These are phyloP conservation scores for Euphorbia peplus DNA, from an alignment of 345 rosid species.

Conservation along the genomic window DNA sequence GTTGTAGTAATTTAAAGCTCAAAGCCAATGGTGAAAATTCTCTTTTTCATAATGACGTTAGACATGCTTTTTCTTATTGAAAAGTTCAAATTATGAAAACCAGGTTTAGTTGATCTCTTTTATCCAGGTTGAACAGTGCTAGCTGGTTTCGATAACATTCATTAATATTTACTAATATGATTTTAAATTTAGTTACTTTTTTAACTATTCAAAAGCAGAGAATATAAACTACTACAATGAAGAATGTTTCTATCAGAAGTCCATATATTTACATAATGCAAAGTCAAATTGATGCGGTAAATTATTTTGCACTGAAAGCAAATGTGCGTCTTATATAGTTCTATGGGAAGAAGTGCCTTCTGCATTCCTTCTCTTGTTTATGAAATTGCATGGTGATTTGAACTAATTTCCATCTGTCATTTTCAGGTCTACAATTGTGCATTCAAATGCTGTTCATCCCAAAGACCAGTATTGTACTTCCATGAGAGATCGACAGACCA, in stretches of 20 bases:
- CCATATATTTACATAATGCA: too few relatives aligned
- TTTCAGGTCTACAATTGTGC: conserved; percentile 83
- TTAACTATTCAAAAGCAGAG: not conserved
- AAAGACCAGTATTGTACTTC: conserved; percentile 38
- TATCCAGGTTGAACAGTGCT: not conserved
- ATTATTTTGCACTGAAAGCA: not conserved
- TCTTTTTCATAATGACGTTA: not conserved
- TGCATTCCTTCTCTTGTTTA: too few relatives aligned
- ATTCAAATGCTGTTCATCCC: conserved; percentile 45
- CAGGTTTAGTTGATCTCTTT: not conserved
- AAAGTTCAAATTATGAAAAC: not conserved
- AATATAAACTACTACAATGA: not conserved
- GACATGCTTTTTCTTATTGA: not conserved
- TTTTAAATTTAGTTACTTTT: not conserved
- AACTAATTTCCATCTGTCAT: not conserved
- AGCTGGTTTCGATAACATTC: not conserved
- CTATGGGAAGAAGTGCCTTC: too few relatives aligned
- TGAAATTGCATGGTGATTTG: not conserved
- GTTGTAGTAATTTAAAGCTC: too few relatives aligned
- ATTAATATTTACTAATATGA: not conserved
- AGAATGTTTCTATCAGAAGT: too few relatives aligned
- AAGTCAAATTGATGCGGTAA: not conserved
- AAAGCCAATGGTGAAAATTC: too few relatives aligned
- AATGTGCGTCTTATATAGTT: not conserved
- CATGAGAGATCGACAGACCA: conserved; percentile 33